Evolutionary conservation across 2,329 filamentous ascomycete species (phyloP), one percentile per base, ranked within the genome.

Genomic region (Aspergillus sp.): DNA sequence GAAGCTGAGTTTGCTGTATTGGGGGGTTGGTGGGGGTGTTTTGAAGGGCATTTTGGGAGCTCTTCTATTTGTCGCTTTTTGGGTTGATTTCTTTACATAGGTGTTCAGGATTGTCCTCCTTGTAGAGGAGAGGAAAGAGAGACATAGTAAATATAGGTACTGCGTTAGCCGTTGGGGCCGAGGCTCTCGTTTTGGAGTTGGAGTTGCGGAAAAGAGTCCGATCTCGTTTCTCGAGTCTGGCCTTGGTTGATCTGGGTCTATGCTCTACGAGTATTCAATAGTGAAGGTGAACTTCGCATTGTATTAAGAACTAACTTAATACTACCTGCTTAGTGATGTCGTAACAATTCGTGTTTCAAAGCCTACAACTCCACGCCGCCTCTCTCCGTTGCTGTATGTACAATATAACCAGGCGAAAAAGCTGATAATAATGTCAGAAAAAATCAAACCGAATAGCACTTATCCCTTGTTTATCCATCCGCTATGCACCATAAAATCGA

Each of bases 401-500:
- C 48, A 51, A 53, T 23, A 37, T 31, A 33, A 5, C 35, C 21
- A 51, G 43, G 43, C 40, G 14, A 27, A 27, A 43, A 25, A 37
- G 12, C 14, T 21, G 23, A 11, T 31, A 23, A 40, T 12, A 52
- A 41, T 44, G 21, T 52, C 21, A 31, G 39, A 37, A 40, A 21
- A 33, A 55, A 21, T 23, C 52, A 41, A 46, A 15, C 46, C 25
- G 12, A 40, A 25, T 27, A 47, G 4, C 21, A 27, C 41, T 60
- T 75, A 96, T 25, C 88, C 90, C 79, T 96, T 95, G 33, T 87
- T 89, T 60, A 98, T 88, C 92, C 93, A 98, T 3, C 93, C 95
- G 56, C 87, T 88, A 70, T 92, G 90, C 62, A 96, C 90, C 78
- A 97, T 93, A 72, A 97, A 98, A 73, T 98, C 95, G 76, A 93